Conservation (phyloP, 371 early-diverging fungal genomes). For the Apophysomyces sp. region DNA sequence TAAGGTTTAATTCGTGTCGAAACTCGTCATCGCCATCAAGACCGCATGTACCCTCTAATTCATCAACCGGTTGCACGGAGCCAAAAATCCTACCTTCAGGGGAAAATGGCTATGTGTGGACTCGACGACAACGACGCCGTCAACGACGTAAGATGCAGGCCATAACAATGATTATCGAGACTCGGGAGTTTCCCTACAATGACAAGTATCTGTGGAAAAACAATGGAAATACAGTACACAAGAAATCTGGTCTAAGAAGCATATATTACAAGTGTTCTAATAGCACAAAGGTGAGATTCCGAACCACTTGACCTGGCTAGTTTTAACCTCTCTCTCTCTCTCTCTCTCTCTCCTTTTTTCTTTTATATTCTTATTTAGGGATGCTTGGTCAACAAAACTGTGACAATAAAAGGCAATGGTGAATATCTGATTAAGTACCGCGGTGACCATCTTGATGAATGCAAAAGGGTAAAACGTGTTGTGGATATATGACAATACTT, state of each 20-base stretch:
- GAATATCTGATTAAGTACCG: conserved; percentile 55
- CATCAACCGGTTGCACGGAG: no score
- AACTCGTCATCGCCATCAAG: no score
- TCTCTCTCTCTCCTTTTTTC: neutral
- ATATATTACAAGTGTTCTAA: conserved; percentile 60
- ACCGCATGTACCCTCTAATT: no score
- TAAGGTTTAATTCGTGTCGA: no score
- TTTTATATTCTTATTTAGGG: conserved; percentile 15
- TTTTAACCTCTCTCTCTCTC: neutral
- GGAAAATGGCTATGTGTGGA: neutral
- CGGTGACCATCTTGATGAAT: conserved; percentile 53
- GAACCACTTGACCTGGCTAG: neutral
- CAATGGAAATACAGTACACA: conserved; percentile 60
- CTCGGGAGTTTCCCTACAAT: conserved; percentile 45
- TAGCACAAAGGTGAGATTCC: conserved; percentile 32
- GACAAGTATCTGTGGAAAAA: conserved; percentile 62
- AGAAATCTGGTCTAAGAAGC: conserved; percentile 56
- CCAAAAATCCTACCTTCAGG: no score
- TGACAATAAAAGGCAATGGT: conserved; percentile 51
- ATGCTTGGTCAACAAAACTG: conserved; percentile 56
- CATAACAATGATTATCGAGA: conserved; percentile 58
- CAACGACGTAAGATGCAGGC: conserved; percentile 62
- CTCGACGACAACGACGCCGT: conserved; percentile 30
- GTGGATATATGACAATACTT: conserved; percentile 18
- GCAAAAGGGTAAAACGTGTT: conserved; percentile 34